Evolutionary conservation across 805 yeast genomes (phyloP).

Genomic region (Saccharomycopsis javanensis): DNA sequence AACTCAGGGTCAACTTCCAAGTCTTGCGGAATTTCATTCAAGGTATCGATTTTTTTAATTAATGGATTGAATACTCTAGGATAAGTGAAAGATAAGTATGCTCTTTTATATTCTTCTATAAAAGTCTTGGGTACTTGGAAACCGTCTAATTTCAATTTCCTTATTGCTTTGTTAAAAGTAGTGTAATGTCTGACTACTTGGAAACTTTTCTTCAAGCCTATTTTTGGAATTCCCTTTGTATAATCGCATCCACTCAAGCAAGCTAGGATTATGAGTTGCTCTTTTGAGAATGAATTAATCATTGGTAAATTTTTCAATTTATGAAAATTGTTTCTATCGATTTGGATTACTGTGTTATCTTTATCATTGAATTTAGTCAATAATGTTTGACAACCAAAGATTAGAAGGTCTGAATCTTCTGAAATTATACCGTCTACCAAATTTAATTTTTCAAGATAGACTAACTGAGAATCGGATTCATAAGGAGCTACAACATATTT

Average conservation of each 20-base stretch:
- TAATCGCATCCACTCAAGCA: constrained; percentile 96
- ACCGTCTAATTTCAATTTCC: constrained; percentile 53
- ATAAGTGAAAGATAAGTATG: constrained; percentile 69
- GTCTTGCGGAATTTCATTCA: constrained; percentile 43
- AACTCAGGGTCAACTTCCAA: constrained; percentile 26
- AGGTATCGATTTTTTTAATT: constrained; percentile 37
- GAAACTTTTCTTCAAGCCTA: constrained; percentile 76
- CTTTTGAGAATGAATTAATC: constrained; percentile 40
- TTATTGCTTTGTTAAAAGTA: constrained; percentile 45
- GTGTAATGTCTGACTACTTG: constrained; percentile 42
- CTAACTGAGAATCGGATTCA: constrained; percentile 98
- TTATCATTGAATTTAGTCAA: constrained; percentile 74
- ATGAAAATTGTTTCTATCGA: constrained; percentile 45
- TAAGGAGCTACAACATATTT: constrained; percentile 90
- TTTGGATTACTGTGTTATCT: constrained; percentile 55
- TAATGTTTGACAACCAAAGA: constrained; percentile 73
- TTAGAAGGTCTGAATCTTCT: constrained; percentile 87
- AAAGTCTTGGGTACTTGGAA: constrained; percentile 46
- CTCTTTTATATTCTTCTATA: constrained; percentile 49
- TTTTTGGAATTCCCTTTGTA: constrained; percentile 71
- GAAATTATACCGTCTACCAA: constrained; percentile 77
- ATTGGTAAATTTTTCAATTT: constrained; percentile 39
- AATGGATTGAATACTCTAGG: constrained; percentile 80
- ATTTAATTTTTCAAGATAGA: constrained; percentile 67
- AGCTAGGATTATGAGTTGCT: constrained; percentile 66